These are phyloP conservation scores for Tulasnella sp. DNA, from an alignment of 768 basidiomycete genomes.

Conservation along the genomic window DNA sequence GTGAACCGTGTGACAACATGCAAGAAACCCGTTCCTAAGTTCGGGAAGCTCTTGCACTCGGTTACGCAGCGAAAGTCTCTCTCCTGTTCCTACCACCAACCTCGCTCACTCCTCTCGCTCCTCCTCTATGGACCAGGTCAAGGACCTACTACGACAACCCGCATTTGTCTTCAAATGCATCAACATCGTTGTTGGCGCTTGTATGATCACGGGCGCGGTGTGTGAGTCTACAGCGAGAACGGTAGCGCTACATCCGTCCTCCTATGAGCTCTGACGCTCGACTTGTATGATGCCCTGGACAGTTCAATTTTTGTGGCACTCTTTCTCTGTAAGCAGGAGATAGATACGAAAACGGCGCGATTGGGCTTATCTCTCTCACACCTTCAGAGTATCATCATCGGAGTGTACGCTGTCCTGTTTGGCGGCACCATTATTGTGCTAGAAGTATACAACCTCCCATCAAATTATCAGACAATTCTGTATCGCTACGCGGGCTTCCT, in stretches of 20 bases:
- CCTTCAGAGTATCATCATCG: slow-evolving; percentile 43
- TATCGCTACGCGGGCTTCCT: slow-evolving; percentile 46
- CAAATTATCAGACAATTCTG: slow-evolving; percentile 43
- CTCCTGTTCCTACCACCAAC: slow-evolving; percentile 6
- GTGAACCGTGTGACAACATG: slow-evolving; percentile 7
- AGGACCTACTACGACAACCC: slow-evolving; percentile 25
- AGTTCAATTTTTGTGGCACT: slow-evolving; percentile 30
- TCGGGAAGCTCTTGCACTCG: neutral
- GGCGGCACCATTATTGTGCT: slow-evolving; percentile 43
- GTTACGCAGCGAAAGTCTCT: slow-evolving; percentile 19
- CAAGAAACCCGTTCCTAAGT: neutral
- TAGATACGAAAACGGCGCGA: neutral
- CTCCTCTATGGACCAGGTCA: slow-evolving; percentile 16
- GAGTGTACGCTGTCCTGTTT: slow-evolving; percentile 44
- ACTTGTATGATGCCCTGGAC: neutral
- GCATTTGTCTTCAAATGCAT: slow-evolving; percentile 29
- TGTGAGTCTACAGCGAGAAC: slow-evolving; percentile 18
- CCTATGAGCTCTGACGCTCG: slow-evolving; percentile 7
- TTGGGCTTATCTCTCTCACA: neutral
- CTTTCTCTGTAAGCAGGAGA: slow-evolving; percentile 29
- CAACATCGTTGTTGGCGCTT: slow-evolving; percentile 30
- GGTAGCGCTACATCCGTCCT: neutral
- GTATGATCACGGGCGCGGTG: slow-evolving; percentile 26
- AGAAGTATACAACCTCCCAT: slow-evolving; percentile 43
- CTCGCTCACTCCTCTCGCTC: neutral